Evolutionary conservation across 352 stramenopile species (phyloP).

Genomic region (Phytophthora syringae): DNA sequence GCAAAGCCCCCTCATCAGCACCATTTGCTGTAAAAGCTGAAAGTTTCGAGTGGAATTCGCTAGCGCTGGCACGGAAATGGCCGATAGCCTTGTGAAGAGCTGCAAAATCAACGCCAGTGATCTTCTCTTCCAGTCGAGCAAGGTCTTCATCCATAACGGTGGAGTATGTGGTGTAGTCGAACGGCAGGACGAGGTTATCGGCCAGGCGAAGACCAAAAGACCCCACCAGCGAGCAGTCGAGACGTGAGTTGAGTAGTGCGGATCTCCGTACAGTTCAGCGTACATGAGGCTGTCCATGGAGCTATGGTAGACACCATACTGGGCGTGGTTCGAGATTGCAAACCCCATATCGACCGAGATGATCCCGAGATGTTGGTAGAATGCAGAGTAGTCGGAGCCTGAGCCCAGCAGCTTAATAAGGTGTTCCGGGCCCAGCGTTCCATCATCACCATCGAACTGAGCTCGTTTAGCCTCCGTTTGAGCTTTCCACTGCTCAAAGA

Average conservation of each 20-base stretch:
- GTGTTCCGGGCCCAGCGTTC: conserved; percentile 40
- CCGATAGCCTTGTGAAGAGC: conserved; percentile 36
- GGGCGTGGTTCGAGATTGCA: conserved; percentile 7
- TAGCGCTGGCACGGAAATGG: conserved; percentile 30
- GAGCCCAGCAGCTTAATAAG: conserved; percentile 59
- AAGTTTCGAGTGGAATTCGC: conserved; percentile 24
- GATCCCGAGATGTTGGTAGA: conserved; percentile 85
- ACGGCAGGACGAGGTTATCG: conserved; percentile 50
- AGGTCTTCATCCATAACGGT: conserved; percentile 61
- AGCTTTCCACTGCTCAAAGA: conserved; percentile 47
- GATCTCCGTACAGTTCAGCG: conserved; percentile 63
- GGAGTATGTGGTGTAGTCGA: conserved; percentile 65
- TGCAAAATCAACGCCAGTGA: too few relatives aligned
- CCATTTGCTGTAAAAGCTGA: conserved; percentile 32
- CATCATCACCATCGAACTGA: conserved; percentile 15
- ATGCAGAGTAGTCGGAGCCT: conserved; percentile 76
- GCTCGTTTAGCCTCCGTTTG: conserved; percentile 19
- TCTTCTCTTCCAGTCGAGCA: conserved; percentile 27
- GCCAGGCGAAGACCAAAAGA: conserved; percentile 59
- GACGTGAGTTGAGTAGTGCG: conserved; percentile 52
- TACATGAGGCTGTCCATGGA: conserved; percentile 85
- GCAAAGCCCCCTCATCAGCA: conserved; percentile 9
- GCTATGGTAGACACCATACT: conserved; percentile 81
- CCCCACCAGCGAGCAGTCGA: conserved; percentile 57
- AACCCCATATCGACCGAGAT: conserved; percentile 50